Base-by-base conservation (phyloP, 2,329 filamentous ascomycete genomes). In the Mycogone perniciosa region DNA sequence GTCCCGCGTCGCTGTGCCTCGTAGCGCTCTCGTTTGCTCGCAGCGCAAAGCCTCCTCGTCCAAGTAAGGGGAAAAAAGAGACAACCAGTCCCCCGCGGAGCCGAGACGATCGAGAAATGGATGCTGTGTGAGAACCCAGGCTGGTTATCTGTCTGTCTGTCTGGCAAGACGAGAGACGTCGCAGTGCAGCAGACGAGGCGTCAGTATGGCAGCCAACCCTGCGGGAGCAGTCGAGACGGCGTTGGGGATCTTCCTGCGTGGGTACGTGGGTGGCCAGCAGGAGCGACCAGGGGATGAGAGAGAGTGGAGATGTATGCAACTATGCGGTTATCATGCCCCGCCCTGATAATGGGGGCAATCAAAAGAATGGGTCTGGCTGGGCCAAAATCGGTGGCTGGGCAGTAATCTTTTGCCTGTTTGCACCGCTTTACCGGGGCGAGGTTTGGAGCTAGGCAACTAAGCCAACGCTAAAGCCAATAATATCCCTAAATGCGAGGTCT, bases 221-320 rank as follows among this genome's bases (percentile, higher is more conserved):
- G 52, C 55, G 45, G 55, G 55, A 54, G 46, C 48, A 50, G 48
- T 20, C 54, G 51, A 54, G 55, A 52, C 47, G 56, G 56, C 51
- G 51, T 48, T 57, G 47, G 51, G 54, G 51, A 54, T 53, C 54
- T 45, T 59, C 51, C 50, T 53, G 46, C 38, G 50, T 52, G 50
- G 50, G 40, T 53, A 47, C 53, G 44, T 55, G 51, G 52, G 52
- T 39, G 54, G 41, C 44, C 33, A 31, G 42, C 41, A 34, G 48
- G 45, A 41, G 29, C 31, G 40, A 41, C 51, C 46, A 53, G 46
- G 44, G 47, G 44, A 53, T 41, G 37, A 53, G 52, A 43, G 33
- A 39, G 44, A 30, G 50, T 48, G 44, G 52, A 29, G 45, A 42
- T 7, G 20, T 55, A 56, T 56, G 54, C 47, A 53, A 38, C 34